Evolutionary conservation across 176 grass and related monocot species (phyloP), one percentile per base, ranked within the genome.

Genomic region (Phragmites australis): DNA sequence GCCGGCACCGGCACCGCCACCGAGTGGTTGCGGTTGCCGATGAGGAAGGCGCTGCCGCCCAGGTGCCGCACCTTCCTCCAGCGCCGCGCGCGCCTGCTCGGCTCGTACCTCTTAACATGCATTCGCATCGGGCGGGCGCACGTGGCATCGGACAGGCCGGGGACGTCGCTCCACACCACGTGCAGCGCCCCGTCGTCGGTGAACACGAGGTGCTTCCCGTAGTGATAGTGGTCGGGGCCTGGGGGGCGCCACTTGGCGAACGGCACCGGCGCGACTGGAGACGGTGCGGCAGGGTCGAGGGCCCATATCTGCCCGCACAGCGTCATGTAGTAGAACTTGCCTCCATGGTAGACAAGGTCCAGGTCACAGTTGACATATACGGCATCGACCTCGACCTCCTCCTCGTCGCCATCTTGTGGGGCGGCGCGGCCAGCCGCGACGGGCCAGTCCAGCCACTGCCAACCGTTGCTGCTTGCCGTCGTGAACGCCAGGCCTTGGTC

Each of bases 261-360:
- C 30, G 6, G 29, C 30, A 18, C 14, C 14, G 19, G 19, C 53
- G 19, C 47, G 8, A n/a, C n/a, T 4, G 11, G 14, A 5, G 48
- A 0, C 50, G 48, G 15, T 26, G 31, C 31, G 4, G 46, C 34
- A n/a, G n/a, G n/a, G 62, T 56, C 32, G 22, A 68, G 0, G 62
- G 49, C 39, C 77, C 77, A 68, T 41, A 80, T 54, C 34, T 18
- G 48, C 15, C 63, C 63, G 63, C 63, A 68, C 17, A 29, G 8
- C 15, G 77, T 80, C 63, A 52, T 21, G 34, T 68, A 79, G 47
- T 79, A 68, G 25, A 79, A 79, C 77, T 16, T 78, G 13, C 75
- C 53, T 2, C 12, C 6, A 34, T 68, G 63, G 48, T 68, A 80
- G 3, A 34, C 50, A 4, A 80, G 21, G 77, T 80, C 77, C 39